Evolutionary conservation across 2,329 filamentous ascomycete genomes (phyloP).

Genomic region (Paecilomyces formosus): DNA sequence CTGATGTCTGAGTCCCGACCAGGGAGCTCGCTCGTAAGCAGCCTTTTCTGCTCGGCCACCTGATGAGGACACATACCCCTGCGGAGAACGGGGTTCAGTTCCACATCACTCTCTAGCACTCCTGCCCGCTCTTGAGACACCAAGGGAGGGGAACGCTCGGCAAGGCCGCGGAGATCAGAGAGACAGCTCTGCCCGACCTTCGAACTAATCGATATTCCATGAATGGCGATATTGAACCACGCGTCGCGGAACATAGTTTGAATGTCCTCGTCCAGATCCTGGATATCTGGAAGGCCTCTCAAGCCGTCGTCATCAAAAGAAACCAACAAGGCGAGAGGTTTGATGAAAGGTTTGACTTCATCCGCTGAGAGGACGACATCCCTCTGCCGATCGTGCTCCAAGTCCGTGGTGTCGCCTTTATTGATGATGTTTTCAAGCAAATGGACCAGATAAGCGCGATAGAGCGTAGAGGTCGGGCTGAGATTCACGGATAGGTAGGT

Average conservation of each 20-base stretch:
- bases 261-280: slow-evolving; percentile 56
- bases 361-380: slow-evolving; percentile 76
- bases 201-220: slow-evolving; percentile 75
- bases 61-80: slow-evolving; percentile 70
- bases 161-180: slow-evolving; percentile 73
- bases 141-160: slow-evolving; percentile 77
- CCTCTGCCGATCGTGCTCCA: slow-evolving; percentile 63
- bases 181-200: slow-evolving; percentile 64
- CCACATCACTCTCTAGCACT: slow-evolving; percentile 90
- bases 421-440: slow-evolving; percentile 82
- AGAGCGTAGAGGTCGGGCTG: slow-evolving; percentile 61
- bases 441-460: slow-evolving; percentile 75
- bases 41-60: slow-evolving; percentile 71
- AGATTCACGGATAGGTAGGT: slow-evolving; percentile 68
- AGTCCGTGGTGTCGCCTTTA: slow-evolving; percentile 76
- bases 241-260: slow-evolving; percentile 74
- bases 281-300: slow-evolving; percentile 19
- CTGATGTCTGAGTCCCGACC: slow-evolving; percentile 71
- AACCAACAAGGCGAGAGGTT: slow-evolving; percentile 79
- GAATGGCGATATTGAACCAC: slow-evolving; percentile 97
- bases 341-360: slow-evolving; percentile 81
- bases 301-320: slow-evolving; percentile 35
- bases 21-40: slow-evolving; percentile 66
- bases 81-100: slow-evolving; percentile 87
- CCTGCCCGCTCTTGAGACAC: slow-evolving; percentile 84